These are phyloP conservation scores for Penicillium herquei DNA, from an alignment of 495 filamentous ascomycete genomes.

Conservation along the genomic window DNA sequence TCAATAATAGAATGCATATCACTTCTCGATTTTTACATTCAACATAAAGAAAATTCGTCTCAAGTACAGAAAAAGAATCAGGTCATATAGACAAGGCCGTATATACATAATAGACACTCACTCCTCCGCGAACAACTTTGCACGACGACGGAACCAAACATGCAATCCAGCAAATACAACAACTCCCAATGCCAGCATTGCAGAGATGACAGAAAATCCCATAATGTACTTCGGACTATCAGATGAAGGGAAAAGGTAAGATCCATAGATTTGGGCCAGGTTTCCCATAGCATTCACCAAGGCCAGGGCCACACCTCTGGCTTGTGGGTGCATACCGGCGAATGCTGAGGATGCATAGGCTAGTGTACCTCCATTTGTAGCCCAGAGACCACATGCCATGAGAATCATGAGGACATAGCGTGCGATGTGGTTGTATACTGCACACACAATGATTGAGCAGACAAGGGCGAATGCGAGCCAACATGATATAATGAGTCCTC, in stretches of 20 bases:
- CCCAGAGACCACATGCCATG: conserved; percentile 50
- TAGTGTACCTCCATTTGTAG: conserved; percentile 42
- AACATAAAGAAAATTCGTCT: too few species aligned
- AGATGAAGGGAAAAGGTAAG: conserved; percentile 31
- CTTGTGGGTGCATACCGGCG: conserved; percentile 28
- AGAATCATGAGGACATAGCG: conserved; percentile 54
- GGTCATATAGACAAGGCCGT: background rate
- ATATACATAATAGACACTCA: background rate
- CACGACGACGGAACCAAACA: conserved; percentile 24
- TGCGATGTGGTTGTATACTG: conserved; percentile 43
- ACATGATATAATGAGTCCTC: conserved; percentile 29
- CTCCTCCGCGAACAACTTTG: conserved; percentile 1
- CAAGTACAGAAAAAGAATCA: background rate
- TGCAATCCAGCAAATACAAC: conserved; percentile 28
- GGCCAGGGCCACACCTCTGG: conserved; percentile 44
- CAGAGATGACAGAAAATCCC: conserved; percentile 40
- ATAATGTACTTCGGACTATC: conserved; percentile 37
- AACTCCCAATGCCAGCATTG: conserved; percentile 38
- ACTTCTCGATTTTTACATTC: too few species aligned
- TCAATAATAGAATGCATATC: too few species aligned
- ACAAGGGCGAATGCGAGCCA: conserved; percentile 40
- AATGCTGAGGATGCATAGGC: conserved; percentile 45
- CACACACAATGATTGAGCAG: conserved; percentile 42
- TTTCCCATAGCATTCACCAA: conserved; percentile 52
- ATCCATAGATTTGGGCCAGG: conserved; percentile 51